phyloP scores from a whole-genome alignment of 441 rosid genomes.

The Croton laevigatus region DNA sequence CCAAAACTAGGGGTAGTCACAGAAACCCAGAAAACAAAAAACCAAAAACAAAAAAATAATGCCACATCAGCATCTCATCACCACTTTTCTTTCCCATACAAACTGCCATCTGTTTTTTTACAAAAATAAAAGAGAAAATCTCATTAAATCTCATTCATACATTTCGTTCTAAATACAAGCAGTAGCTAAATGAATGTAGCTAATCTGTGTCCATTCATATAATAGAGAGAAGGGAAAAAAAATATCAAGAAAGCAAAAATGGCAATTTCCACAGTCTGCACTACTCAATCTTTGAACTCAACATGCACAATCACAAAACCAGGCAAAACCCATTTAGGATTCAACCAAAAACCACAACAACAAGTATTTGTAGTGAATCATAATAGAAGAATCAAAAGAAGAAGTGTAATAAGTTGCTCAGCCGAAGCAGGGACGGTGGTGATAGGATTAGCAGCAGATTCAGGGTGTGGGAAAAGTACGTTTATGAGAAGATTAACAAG shows the following conservation, averaged over 20 bases:
- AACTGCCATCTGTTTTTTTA: conserved; percentile 43
- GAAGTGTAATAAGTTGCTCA: conserved; percentile 54
- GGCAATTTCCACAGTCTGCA: conserved; percentile 67
- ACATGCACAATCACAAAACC: conserved; percentile 61
- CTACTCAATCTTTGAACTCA: conserved; percentile 71
- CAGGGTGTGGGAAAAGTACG: conserved; percentile 97
- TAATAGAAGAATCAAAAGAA: conserved; percentile 23
- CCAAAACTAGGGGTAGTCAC: conserved; percentile 42
- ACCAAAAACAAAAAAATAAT: conserved; percentile 5
- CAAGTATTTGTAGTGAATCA: conserved; percentile 7
- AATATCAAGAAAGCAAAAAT: conserved; percentile 29
- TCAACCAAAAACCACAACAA: conserved; percentile 43
- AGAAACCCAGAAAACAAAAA: conserved; percentile 28
- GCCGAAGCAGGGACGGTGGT: conserved; percentile 61
- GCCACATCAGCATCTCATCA: conserved; percentile 28
- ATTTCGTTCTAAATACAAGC: no score
- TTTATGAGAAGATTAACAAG: conserved; percentile 95
- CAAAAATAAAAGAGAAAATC: background rate
- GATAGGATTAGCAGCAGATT: conserved; percentile 94
- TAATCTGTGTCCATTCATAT: background rate
- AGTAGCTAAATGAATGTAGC: background rate
- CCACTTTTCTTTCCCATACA: conserved; percentile 23
- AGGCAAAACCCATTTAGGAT: conserved; percentile 45
- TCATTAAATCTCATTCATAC: no score
- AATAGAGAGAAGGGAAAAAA: background rate